Conservation (phyloP, 176 grass and related monocot genomes). For the Saccharum spontaneum region DNA sequence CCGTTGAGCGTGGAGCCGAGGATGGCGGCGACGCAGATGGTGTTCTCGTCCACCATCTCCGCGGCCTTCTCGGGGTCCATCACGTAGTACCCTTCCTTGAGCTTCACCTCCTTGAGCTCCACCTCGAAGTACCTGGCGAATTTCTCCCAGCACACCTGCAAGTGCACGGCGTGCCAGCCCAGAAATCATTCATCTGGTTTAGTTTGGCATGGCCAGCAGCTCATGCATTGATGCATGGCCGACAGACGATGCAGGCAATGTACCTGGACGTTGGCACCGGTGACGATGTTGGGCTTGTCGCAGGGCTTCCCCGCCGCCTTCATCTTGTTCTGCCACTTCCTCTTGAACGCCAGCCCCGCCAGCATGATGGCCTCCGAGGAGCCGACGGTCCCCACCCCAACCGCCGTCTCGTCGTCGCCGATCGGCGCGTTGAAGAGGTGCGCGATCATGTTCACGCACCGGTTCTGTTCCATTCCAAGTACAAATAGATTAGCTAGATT, state of each 20-base stretch:
- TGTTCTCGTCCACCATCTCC: conserved; percentile 82
- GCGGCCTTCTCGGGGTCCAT: conserved; percentile 66
- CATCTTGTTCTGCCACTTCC: conserved; percentile 76
- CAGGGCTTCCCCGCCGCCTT: conserved; percentile 60
- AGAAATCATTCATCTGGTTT: too few relatives aligned
- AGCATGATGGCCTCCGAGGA: conserved; percentile 91
- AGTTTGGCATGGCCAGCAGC: too few relatives aligned
- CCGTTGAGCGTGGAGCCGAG: conserved; percentile 77
- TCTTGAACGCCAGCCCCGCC: conserved; percentile 71
- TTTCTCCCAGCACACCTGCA: conserved; percentile 79
- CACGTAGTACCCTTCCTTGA: conserved; percentile 65
- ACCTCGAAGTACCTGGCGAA: conserved; percentile 81
- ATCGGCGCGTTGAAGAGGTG: conserved; percentile 72
- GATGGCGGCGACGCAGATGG: conserved; percentile 83
- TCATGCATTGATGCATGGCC: too few relatives aligned
- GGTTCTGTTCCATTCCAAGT: conserved; percentile 26
- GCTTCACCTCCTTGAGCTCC: conserved; percentile 81
- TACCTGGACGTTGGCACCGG: conserved; percentile 74
- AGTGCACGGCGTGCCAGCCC: too few relatives aligned
- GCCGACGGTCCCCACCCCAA: conserved; percentile 67
- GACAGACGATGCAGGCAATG: not conserved
- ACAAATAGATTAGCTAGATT: too few relatives aligned
- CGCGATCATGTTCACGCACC: conserved; percentile 79
- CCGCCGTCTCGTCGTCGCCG: conserved; percentile 70
- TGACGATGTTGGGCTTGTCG: conserved; percentile 84